Percentiles rank a stretch among this genome's conserved stretches.
Conservation (phyloP, 352 stramenopile genomes). For the Pythium folliculosum region DNA sequence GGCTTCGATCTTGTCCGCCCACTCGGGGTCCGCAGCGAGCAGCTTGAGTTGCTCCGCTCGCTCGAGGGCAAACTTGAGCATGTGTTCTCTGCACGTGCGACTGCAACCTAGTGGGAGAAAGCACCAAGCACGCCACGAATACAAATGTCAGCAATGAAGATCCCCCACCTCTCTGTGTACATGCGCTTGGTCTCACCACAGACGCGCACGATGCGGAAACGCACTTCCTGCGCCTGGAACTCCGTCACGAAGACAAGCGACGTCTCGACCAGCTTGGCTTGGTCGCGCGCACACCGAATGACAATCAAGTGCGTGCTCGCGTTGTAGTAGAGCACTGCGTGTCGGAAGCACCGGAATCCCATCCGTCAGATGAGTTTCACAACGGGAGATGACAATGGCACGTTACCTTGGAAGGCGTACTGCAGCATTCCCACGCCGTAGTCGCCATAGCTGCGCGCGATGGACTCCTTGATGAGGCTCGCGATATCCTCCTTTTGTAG, state of each 20-base stretch:
- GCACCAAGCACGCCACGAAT: too few species aligned
- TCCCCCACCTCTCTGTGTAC: too few species aligned
- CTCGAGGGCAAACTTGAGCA: constrained; percentile 57
- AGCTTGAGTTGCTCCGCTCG: constrained; percentile 47
- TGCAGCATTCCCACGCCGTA: constrained; percentile 64
- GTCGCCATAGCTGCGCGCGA: constrained; percentile 69
- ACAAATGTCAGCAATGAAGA: too few species aligned
- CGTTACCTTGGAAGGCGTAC: constrained; percentile 86
- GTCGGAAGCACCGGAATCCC: not conserved
- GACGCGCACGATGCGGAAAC: constrained; percentile 60
- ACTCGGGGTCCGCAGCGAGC: constrained; percentile 37
- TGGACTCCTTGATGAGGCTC: constrained; percentile 57
- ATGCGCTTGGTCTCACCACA: too few species aligned
- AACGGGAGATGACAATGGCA: too few species aligned
- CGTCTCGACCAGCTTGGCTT: constrained; percentile 74
- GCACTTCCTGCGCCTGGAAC: constrained; percentile 57
- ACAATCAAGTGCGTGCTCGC: constrained; percentile 50
- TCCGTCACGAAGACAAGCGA: constrained; percentile 76
- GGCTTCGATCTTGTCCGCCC: constrained; percentile 43
- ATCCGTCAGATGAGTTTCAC: too few species aligned
- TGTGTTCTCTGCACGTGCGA: constrained; percentile 48
- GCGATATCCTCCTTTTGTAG: constrained; percentile 67
- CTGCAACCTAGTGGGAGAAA: constrained; percentile 39
- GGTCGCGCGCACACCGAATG: constrained; percentile 65
- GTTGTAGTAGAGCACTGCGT: constrained; percentile 76